Evolutionary conservation across 2,329 filamentous ascomycete species (phyloP).

Genomic region (Beauveria australis): DNA sequence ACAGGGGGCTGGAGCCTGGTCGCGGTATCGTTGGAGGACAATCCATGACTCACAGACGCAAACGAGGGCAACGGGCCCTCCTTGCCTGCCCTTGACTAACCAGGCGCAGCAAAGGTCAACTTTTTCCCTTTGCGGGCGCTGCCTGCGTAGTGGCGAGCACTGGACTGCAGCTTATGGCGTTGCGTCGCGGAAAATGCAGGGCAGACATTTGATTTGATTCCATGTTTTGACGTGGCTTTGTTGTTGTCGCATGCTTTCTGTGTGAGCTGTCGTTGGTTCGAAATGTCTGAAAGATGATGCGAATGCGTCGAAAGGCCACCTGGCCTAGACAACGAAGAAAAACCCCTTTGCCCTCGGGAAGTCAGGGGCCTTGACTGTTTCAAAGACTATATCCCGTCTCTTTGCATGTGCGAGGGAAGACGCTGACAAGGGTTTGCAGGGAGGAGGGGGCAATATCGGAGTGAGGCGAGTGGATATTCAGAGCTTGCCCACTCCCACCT

Average conservation of each 20-base stretch:
- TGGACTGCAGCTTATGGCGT: background rate
- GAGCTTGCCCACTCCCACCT: background rate
- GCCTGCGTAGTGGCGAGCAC: background rate
- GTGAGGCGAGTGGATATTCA: conserved; percentile 15
- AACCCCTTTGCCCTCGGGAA: background rate
- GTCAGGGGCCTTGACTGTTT: conserved; percentile 12
- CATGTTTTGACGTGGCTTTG: background rate
- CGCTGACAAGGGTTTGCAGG: conserved; percentile 14
- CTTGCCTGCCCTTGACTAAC: background rate
- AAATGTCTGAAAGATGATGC: background rate
- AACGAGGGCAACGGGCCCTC: background rate
- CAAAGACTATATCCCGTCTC: conserved; percentile 12
- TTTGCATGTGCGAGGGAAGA: conserved; percentile 15
- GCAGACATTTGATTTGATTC: background rate
- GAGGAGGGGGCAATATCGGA: conserved; percentile 18
- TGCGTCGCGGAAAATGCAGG: background rate
- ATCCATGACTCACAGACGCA: conserved; percentile 13
- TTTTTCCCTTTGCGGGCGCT: background rate
- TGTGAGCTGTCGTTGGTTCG: background rate
- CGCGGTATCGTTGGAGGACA: conserved; percentile 6
- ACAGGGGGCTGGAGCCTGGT: background rate
- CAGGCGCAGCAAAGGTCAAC: background rate
- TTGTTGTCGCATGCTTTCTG: background rate
- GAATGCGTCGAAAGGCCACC: background rate
- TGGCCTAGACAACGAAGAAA: background rate